A percentile compares a stretch with the other conserved stretches of the same genome.
These are phyloP conservation scores for Coffea humblotiana DNA, from an alignment of 305 asterid genomes.

Conservation along the genomic window DNA sequence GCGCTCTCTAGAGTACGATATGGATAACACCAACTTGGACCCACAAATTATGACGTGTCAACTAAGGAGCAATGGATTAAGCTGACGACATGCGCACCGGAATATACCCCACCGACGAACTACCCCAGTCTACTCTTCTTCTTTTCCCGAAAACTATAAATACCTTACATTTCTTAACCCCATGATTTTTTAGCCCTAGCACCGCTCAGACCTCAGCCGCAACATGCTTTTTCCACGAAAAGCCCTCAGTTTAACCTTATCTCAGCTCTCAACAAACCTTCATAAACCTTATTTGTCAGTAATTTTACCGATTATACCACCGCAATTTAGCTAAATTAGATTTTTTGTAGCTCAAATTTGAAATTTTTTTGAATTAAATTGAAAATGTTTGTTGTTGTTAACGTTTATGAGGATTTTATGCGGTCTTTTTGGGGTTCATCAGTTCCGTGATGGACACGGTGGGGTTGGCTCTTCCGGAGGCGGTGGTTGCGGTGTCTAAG, in stretches of 20 bases:
- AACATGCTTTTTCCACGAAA: conserved; percentile 30
- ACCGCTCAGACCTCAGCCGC: conserved; percentile 53
- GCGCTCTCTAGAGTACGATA: not conserved
- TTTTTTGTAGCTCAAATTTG: conserved; percentile 12
- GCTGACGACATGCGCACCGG: conserved; percentile 49
- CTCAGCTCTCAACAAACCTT: conserved; percentile 3
- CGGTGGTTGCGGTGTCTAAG: conserved; percentile 24
- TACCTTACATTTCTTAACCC: conserved; percentile 36
- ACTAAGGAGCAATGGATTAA: conserved; percentile 7
- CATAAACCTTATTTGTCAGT: conserved; percentile 6
- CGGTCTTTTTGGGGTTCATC: conserved; percentile 4
- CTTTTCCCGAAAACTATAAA: conserved; percentile 95
- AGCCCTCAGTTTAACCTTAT: conserved; percentile 18
- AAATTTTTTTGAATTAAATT: not conserved
- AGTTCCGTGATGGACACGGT: conserved; percentile 29
- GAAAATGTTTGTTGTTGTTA: conserved; percentile 14
- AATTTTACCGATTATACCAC: conserved; percentile 9
- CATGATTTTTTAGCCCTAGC: conserved; percentile 50
- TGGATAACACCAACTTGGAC: conserved; percentile 27
- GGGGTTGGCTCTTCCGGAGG: conserved; percentile 23
- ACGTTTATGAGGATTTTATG: conserved; percentile 12
- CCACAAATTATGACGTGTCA: conserved; percentile 25
- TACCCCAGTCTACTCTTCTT: conserved; percentile 27
- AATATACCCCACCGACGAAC: conserved; percentile 45
- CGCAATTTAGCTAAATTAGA: conserved; percentile 11